Conservation (phyloP, 305 asterid genomes). For the Plantago coronopus region DNA sequence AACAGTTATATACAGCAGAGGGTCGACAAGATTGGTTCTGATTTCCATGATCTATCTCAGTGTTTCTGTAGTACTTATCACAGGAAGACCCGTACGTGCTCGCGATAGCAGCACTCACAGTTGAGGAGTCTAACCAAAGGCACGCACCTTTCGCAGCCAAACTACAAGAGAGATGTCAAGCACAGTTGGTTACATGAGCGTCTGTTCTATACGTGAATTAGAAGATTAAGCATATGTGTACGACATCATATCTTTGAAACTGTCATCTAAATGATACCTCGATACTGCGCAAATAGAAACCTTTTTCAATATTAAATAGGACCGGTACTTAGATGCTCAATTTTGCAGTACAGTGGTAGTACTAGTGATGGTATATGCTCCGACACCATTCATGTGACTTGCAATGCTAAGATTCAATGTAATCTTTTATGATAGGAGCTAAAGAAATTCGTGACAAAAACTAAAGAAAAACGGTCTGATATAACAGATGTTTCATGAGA, state of each 20-base stretch:
- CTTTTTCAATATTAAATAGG: neutral
- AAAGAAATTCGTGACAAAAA: no score
- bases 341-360: neutral
- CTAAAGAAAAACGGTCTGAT: no score
- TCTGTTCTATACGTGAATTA: constrained; percentile 1
- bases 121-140: constrained; percentile 86
- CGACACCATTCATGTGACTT: no score
- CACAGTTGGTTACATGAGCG: constrained; percentile 18
- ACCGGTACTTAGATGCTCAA: constrained; percentile 3
- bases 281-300: constrained; percentile 1
- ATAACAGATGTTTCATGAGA: constrained; percentile 3
- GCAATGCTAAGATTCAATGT: neutral
- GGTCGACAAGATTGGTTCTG: constrained; percentile 43
- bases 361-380: neutral
- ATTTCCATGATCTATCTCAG: constrained; percentile 28
- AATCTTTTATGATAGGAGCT: no score
- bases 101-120: constrained; percentile 83
- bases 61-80: constrained; percentile 38
- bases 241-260: neutral
- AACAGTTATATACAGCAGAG: constrained; percentile 48
- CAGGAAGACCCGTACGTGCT: constrained; percentile 63
- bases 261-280: neutral
- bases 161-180: constrained; percentile 41
- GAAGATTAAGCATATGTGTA: constrained; percentile 2
- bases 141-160: constrained; percentile 73